These are phyloP conservation scores for Oryza australiensis DNA, from an alignment of 176 grass and related monocot genomes.

Conservation along the genomic window DNA sequence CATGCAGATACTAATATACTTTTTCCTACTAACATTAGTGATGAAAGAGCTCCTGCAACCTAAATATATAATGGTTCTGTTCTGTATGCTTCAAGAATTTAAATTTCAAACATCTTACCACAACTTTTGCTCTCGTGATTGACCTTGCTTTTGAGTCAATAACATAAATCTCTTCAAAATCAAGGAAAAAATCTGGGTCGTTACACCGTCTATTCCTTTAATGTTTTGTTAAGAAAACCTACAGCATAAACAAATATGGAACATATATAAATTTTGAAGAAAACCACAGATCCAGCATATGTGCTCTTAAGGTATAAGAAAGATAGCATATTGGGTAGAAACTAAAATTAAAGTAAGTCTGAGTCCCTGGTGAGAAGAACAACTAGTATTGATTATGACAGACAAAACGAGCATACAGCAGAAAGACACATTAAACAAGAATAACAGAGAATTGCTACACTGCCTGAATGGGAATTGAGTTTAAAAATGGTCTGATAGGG, in stretches of 20 bases:
- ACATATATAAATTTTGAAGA: not conserved
- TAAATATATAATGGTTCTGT: not conserved
- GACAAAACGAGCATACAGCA: not conserved
- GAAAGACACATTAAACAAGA: slow-evolving; percentile 1
- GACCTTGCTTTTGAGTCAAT: slow-evolving; percentile 92
- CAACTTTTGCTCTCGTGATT: slow-evolving; percentile 83
- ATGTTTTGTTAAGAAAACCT: slow-evolving; percentile 97
- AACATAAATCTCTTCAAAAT: slow-evolving; percentile 99
- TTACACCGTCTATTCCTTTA: slow-evolving; percentile 75
- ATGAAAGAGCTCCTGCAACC: not conserved
- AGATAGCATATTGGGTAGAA: slow-evolving; percentile 1
- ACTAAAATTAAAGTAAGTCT: not conserved
- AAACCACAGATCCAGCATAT: not conserved
- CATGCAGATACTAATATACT: not conserved
- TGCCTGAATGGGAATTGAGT: not conserved
- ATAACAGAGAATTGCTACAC: not conserved
- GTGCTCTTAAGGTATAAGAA: slow-evolving; percentile 18
- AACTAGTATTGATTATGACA: not conserved
- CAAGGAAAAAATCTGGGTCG: slow-evolving; percentile 81
- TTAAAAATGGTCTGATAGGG: not conserved
- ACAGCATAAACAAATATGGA: slow-evolving; percentile 23
- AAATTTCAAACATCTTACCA: slow-evolving; percentile 52
- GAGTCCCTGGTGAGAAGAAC: slow-evolving; percentile 7
- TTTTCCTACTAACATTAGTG: not conserved
- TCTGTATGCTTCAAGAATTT: not conserved